These are phyloP conservation scores for Fragaria vesca DNA, from an alignment of 306 rosid species.

Conservation along the genomic window DNA sequence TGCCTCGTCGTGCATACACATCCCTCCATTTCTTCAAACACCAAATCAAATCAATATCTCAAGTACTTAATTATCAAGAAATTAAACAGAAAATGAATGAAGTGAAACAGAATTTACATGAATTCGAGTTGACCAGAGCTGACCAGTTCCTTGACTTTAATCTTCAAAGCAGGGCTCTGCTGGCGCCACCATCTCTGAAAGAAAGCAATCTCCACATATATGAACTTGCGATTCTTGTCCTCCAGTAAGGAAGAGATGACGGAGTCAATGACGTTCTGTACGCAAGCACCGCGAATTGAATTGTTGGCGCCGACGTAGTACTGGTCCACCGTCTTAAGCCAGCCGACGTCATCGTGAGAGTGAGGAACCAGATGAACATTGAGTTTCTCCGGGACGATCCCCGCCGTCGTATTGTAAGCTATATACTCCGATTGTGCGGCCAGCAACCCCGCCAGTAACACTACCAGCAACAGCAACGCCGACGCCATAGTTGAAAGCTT, in stretches of 20 bases:
- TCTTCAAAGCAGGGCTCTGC: conserved; percentile 58
- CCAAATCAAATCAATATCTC: not conserved
- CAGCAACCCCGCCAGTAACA: conserved; percentile 25
- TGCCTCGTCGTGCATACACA: conserved; percentile 93
- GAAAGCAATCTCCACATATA: conserved; percentile 82
- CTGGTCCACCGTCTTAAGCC: conserved; percentile 92
- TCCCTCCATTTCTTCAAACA: conserved; percentile 71
- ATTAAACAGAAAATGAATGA: not conserved
- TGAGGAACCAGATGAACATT: conserved; percentile 83
- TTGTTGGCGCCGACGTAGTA: conserved; percentile 85
- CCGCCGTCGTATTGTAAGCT: conserved; percentile 59
- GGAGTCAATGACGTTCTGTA: conserved; percentile 77
- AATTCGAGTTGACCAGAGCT: conserved; percentile 76
- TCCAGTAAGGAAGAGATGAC: conserved; percentile 67
- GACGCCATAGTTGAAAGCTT: no score
- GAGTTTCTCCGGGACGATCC: conserved; percentile 44
- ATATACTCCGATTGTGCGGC: conserved; percentile 48
- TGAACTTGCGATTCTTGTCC: conserved; percentile 70
- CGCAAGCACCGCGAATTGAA: conserved; percentile 87
- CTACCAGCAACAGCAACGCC: conserved; percentile 24
- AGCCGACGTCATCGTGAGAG: conserved; percentile 86
- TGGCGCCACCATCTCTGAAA: conserved; percentile 92
- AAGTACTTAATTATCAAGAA: not conserved
- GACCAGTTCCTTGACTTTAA: conserved; percentile 69
- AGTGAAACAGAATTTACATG: conserved; percentile 44